A percentile compares a stretch with the other conserved stretches of the same genome.
These are phyloP conservation scores for Blepharisma stoltei DNA, from an alignment of 73 alveolate species.

Conservation along the genomic window DNA sequence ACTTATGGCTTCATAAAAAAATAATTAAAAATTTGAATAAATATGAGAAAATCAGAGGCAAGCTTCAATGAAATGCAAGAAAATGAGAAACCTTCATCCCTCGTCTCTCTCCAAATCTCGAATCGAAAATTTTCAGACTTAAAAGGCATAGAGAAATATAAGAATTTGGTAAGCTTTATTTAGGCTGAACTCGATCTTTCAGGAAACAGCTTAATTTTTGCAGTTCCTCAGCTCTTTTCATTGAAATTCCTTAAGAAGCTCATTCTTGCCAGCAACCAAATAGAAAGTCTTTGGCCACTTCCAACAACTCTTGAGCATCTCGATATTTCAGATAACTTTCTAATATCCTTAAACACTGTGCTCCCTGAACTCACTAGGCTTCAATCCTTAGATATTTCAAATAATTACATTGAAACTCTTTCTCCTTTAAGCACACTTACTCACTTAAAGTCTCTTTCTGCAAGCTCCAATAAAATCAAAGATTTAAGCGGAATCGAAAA, in stretches of 20 bases:
- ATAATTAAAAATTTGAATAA: background rate
- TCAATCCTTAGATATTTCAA: background rate
- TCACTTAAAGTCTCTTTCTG: background rate
- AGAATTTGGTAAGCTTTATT: constrained; percentile 25
- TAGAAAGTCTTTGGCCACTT: constrained; percentile 5
- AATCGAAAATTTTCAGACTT: background rate
- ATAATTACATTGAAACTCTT: background rate
- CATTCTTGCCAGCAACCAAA: constrained; percentile 1
- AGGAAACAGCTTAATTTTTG: constrained; percentile 16
- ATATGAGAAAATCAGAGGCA: background rate
- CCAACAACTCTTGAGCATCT: constrained; percentile 37
- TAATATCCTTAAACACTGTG: background rate
- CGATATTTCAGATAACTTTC: constrained; percentile 2
- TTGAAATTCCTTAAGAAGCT: constrained; percentile 30
- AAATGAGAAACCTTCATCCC: constrained; percentile 21
- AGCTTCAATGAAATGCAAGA: constrained; percentile 12
- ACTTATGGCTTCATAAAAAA: too few relatives aligned
- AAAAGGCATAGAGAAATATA: constrained; percentile 5
- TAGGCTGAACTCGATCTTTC: constrained; percentile 33
- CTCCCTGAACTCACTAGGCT: background rate
- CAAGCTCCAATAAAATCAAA: background rate
- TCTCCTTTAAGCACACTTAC: background rate
- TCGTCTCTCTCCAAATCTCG: background rate
- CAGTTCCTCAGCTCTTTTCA: constrained; percentile 23
- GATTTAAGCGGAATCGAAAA: background rate